Evolutionary conservation across 2,329 filamentous ascomycete species (phyloP), one percentile per base, ranked within the genome.

Genomic region (Diaporthe australafricana): DNA sequence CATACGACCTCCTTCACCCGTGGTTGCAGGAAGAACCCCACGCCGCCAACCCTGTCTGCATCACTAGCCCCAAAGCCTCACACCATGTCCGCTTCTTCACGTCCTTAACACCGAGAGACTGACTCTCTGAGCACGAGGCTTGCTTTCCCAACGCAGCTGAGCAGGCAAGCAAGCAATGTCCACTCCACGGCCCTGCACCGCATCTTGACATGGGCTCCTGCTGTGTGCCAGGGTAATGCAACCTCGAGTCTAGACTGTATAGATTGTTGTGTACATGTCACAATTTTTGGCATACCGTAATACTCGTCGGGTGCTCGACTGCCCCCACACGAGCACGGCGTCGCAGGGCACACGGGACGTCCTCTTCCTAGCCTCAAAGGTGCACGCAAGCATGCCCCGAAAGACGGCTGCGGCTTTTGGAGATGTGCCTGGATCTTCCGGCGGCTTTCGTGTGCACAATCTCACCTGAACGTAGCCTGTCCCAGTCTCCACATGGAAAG

Each of bases 11-110:
- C 50, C 47, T 56, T 30, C 65, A 40, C 66, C 70, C 70, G 53
- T 71, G 45, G 48, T 70, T 68, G 70, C 63, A 71, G 63, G 47
- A 40, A n/a, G 50, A 52, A 72, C 70, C 55, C 70, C 56, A 72
- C 66, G 70, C 55, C 32, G 50, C 48, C 56, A 38, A 40, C 70
- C 55, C 66, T 62, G 55, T 70, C 55, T 47, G 63, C 63, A 27
- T 52, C 32, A 45, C 50, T 57, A 55, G 60, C 60, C 16, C 60
- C 52, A 60, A 69, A 57, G 67, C 52, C 67, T 69, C 67, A 60
- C 53, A 47, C 52, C 38, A 57, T 42, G 63, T 52, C 52, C 63
- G 38, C 40, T 38, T 30, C 60, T 48, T 38, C 68, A 47, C 30
- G 48, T 45, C 52, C 60, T 47, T 56, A 53, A 65, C 50, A 68